Evolutionary conservation across 1,284 basidiomycete species (phyloP), one percentile per base, ranked within the genome.

Genomic region (Ustilago loliicola): DNA sequence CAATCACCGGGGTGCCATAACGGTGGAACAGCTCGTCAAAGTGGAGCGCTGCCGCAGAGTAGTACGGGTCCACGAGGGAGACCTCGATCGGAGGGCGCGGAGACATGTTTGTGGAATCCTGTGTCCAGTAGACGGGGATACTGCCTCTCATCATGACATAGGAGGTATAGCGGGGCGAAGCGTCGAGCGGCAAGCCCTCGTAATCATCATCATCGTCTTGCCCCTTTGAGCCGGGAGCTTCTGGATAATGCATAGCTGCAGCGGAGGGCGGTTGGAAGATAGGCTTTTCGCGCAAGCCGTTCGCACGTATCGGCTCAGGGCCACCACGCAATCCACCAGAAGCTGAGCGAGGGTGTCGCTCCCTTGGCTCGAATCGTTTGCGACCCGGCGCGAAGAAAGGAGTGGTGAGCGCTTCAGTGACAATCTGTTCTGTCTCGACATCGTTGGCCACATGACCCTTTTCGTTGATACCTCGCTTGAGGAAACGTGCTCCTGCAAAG

Each of bases 391-490:
- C 79, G 40, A 79, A 86, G 66, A 86, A 85, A 6, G 85, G 75
- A 1, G 80, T 99, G 0, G 95, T 96, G 8, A 96, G 87, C 0
- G 94, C 93, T 84, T 99, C 96, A 3, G 93, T 94, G 0, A 99
- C 96, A 60, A 99, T 97, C 84, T 99, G 97, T 84, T 99, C 97
- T 0, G 96, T 98, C 87, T 99, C 97, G 2, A 99, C 97, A 87
- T 99, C 97, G 83, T 99, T 99, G 1, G 96, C 97, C 1, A 99
- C 97, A 84, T 98, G 94, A 2, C 97, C 97, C 7, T 76, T 54
- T 78, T 96, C 93, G 82, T 98, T 96, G 23, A 96, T 94, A 1
- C 97, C 97, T 64, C 97, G 91, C 73, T 96, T 98, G 34, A 98
- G 88, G 88, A 97, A 99, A 29, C 97, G 90, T 2, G 96, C 95